These are phyloP conservation scores for Wakefieldia striispora DNA, from an alignment of 768 basidiomycete genomes.

Conservation along the genomic window DNA sequence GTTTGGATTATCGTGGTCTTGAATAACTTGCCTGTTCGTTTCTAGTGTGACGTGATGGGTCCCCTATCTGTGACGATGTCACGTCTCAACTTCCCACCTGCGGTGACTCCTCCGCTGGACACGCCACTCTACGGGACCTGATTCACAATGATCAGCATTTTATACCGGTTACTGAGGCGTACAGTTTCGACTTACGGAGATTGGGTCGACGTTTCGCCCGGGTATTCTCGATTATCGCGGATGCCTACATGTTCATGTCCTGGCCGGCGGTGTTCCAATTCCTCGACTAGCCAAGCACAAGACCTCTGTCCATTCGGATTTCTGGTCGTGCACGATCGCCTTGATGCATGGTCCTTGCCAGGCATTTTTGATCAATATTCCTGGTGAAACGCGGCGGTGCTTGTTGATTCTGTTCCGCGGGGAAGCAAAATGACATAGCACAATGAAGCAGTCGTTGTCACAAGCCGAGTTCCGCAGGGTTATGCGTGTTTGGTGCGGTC, in stretches of 20 bases:
- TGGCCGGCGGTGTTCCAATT: slow-evolving; percentile 15
- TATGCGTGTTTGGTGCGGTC: slow-evolving; percentile 24
- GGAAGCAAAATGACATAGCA: slow-evolving; percentile 17
- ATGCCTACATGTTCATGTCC: not conserved
- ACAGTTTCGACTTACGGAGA: slow-evolving; percentile 1
- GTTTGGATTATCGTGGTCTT: slow-evolving; percentile 24
- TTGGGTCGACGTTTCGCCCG: not conserved
- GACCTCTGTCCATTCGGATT: not conserved
- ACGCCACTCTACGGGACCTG: not conserved
- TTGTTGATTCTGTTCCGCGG: slow-evolving; percentile 4
- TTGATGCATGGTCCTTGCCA: not conserved
- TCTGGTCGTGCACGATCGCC: not conserved
- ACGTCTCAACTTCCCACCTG: slow-evolving; percentile 12
- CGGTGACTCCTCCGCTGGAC: not conserved
- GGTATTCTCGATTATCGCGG: not conserved
- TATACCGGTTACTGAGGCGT: not conserved
- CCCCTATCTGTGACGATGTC: slow-evolving; percentile 31
- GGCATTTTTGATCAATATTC: not conserved
- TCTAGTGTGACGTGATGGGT: slow-evolving; percentile 26
- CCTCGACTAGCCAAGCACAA: not conserved
- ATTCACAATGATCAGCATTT: not conserved
- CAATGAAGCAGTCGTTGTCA: slow-evolving; percentile 7
- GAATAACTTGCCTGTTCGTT: slow-evolving; percentile 30
- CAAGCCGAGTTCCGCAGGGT: slow-evolving; percentile 17
- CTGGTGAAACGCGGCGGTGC: not conserved